Evolutionary conservation across 169 alveolate genomes (phyloP), one percentile per base, ranked within the genome.

Genomic region (Blepharisma undulans): DNA sequence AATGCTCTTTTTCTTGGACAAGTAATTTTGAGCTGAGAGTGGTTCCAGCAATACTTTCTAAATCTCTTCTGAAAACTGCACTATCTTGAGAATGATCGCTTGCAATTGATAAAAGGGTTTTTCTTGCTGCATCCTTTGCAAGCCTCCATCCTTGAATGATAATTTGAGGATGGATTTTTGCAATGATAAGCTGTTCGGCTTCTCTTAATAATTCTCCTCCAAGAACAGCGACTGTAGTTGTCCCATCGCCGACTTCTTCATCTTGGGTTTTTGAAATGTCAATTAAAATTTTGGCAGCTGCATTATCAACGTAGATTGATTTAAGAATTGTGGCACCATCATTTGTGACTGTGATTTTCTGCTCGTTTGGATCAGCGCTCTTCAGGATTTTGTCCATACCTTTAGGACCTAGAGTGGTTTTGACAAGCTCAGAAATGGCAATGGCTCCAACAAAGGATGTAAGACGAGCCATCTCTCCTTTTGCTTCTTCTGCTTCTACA

Each of bases 251-350:
- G 19, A 96, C 98, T 87, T 94, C 97, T 71, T 93, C 96, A 93
- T 96, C 98, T 91, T 96, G 94, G 30, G 96, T 95, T 89, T 95
- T 95, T 4, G 97, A 95, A 84, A 96, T 97, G 93, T 98, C 99
- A 74, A 99, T 99, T 76, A 99, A 95, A 77, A 99, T 98, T 94
- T 98, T 98, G 18, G 99, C 99, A 72, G 99, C 99, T 21, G 99
- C 99, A 95, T 99, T 99, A 95, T 99, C 99, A 27, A 99, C 98
- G 98, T 99, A 98, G 78, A 99, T 99, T 76, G 99, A 97, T 95
- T 97, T 99, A 90, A 99, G 94, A 25, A 99, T 99, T 0, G 99
- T 99, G 14, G 99, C 99, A 19, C 99, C 99, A 94, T 99, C 99
- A 94, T 99, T 99, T 1, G 99, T 99, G 6, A 99, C 99, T 60